Evolutionary conservation across 2,329 filamentous ascomycete species (phyloP).

Genomic region (Fusarium nematophilum): DNA sequence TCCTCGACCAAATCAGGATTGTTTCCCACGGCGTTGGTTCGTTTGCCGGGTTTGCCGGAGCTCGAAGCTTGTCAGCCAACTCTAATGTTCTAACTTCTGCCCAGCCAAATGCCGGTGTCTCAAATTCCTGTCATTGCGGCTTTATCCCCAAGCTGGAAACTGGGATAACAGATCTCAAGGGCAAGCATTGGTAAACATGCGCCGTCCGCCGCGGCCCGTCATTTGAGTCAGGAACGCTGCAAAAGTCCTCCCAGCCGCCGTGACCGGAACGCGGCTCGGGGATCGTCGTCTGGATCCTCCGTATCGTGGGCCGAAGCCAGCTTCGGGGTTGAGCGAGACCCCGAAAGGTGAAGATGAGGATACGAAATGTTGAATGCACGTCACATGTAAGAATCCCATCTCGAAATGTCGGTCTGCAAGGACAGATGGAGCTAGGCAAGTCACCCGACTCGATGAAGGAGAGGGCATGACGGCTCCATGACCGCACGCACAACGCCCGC

Average conservation of each 20-base stretch:
- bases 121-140: neutral
- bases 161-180: neutral
- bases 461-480: conserved; percentile 12
- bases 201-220: neutral
- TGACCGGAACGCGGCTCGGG: conserved; percentile 3
- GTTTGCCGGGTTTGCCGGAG: conserved; percentile 6
- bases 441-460: neutral
- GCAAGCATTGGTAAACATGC: conserved; percentile 1
- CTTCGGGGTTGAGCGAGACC: neutral
- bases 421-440: neutral
- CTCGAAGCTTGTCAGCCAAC: conserved; percentile 1
- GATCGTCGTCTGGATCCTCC: conserved; percentile 7
- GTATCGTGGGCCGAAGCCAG: neutral
- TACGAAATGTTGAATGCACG: neutral
- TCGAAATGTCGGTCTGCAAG: conserved; percentile 12
- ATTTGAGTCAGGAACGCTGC: conserved; percentile 8
- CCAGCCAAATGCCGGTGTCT: neutral
- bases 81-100: neutral
- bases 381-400: neutral
- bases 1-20: neutral
- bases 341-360: neutral
- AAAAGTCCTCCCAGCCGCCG: neutral
- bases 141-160: neutral
- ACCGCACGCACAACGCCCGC: conserved; percentile 6
- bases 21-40: neutral